A percentile compares a stretch with the other conserved stretches of the same genome.
Evolutionary conservation across 78 protist species (phyloP).

Genomic region (Acrasis kona): DNA sequence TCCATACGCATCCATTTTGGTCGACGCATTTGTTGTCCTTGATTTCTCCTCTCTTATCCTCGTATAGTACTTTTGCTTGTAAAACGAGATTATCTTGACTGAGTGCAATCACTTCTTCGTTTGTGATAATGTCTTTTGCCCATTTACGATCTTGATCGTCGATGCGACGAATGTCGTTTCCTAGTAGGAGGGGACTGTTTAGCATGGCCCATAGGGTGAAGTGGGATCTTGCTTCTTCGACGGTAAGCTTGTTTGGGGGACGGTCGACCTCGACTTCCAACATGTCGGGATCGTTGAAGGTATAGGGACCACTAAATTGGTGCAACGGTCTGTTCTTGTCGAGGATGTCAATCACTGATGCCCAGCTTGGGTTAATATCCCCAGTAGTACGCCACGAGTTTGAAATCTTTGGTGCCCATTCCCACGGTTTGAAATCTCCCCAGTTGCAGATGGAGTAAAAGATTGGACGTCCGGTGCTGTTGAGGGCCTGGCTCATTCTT

Average conservation of each 20-base stretch:
- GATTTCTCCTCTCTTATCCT: too few relatives aligned
- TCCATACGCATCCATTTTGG: too few relatives aligned
- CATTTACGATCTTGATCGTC: background rate
- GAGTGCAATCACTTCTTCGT: background rate
- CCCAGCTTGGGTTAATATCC: background rate
- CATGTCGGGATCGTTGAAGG: slow-evolving; percentile 14
- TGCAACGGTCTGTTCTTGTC: background rate
- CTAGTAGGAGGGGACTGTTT: background rate
- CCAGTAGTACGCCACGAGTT: slow-evolving; percentile 5
- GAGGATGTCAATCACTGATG: background rate
- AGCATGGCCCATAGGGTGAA: slow-evolving; percentile 1
- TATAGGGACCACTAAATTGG: background rate
- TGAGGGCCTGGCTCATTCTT: background rate
- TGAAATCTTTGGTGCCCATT: background rate
- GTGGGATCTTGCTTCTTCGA: background rate
- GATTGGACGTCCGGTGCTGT: background rate
- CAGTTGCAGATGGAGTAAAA: background rate
- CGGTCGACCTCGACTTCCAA: slow-evolving; percentile 10
- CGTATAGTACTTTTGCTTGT: too few relatives aligned
- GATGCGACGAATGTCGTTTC: background rate
- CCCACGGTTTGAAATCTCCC: background rate
- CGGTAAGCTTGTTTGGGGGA: too few relatives aligned
- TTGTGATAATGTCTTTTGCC: background rate
- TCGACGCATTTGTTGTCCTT: too few relatives aligned
- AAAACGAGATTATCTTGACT: too few relatives aligned